Evolutionary conservation across 2,329 filamentous ascomycete species (phyloP), one percentile per base, ranked within the genome.

Genomic region (Botrytis paeoniae): DNA sequence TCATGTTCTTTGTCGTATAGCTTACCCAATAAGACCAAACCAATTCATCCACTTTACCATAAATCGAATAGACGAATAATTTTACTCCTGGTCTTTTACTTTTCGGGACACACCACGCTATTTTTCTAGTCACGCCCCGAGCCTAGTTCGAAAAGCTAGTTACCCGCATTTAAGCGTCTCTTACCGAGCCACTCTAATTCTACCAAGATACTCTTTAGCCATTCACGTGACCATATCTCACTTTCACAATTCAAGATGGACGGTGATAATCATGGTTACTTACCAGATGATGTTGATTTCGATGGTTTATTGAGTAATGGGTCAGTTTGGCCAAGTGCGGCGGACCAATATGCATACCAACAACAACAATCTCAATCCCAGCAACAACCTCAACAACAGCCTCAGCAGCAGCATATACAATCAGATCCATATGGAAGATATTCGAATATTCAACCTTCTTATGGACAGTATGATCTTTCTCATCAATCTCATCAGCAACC

Each of bases 221-320:
- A 6, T 14, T 41, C 70, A 65, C 70, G 62, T 70, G 68, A 70
- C 39, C 37, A 39, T 4, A 14, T 41, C 32, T 66, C n/a, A 29
- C 16, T 69, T 54, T 43, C 37, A 25, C 64, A 10, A 16, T 62
- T 22, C n/a, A 69, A 43, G 51, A 81, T 81, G 80, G 80, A 80
- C 45, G 76, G 73, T 25, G 76, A 78, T 71, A 76, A 76, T 74
- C 75, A 78, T 73, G 76, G 75, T 14, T 79, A 76, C 71, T 74
- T 80, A 39, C 74, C 74, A 7, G 78, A 78, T 25, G 78, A 80
- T 69, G 71, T 78, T 60, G 69, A 70, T 29, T 79, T 77, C 62
- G 78, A 81, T 75, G 79, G 80, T 43, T 43, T 80, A 59, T 75
- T 80, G 54, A 73, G 76, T 62, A 74, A 74, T 74, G 14, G 48